Evolutionary conservation across 805 yeast genomes (phyloP).

Genomic region (Candida golubevii): DNA sequence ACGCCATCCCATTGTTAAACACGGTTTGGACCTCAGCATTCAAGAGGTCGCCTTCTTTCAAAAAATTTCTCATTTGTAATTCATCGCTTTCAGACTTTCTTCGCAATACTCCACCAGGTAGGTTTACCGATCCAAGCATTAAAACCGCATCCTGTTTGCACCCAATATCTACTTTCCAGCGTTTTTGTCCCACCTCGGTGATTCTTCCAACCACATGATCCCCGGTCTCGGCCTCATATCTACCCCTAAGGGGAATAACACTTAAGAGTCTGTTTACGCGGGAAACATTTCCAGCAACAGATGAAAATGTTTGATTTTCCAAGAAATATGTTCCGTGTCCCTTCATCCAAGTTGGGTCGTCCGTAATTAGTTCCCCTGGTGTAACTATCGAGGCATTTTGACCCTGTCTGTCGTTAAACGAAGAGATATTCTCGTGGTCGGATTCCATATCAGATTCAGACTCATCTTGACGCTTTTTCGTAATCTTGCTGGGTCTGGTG

Average conservation of each 20-base stretch:
- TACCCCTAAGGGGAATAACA: slow-evolving; percentile 80
- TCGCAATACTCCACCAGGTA: slow-evolving; percentile 95
- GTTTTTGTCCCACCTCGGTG: slow-evolving; percentile 85
- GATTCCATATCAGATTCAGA: slow-evolving; percentile 28
- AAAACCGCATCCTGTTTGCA: slow-evolving; percentile 89
- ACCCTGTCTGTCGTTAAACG: background rate
- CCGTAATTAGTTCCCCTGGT: slow-evolving; percentile 95
- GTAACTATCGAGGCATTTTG: slow-evolving; percentile 56
- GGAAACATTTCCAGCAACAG: slow-evolving; percentile 88
- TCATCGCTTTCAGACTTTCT: slow-evolving; percentile 95
- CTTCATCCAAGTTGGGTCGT: slow-evolving; percentile 96
- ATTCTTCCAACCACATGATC: slow-evolving; percentile 94
- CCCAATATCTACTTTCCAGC: slow-evolving; percentile 98
- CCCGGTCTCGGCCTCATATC: slow-evolving; percentile 92
- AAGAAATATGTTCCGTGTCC: slow-evolving; percentile 94
- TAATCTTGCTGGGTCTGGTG: slow-evolving; percentile 23
- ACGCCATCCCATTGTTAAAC: slow-evolving; percentile 86
- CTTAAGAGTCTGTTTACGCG: slow-evolving; percentile 83
- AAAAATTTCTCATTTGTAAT: slow-evolving; percentile 87
- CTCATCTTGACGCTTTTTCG: slow-evolving; percentile 40
- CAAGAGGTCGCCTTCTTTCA: slow-evolving; percentile 92
- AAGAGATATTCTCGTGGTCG: slow-evolving; percentile 7
- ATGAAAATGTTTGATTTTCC: slow-evolving; percentile 71
- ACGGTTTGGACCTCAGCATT: slow-evolving; percentile 95
- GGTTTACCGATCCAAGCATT: slow-evolving; percentile 90